A percentile compares a stretch with the other conserved stretches of the same genome.
Evolutionary conservation across 2,329 filamentous ascomycete species (phyloP).

Genomic region (Trichoderma semiorbis): DNA sequence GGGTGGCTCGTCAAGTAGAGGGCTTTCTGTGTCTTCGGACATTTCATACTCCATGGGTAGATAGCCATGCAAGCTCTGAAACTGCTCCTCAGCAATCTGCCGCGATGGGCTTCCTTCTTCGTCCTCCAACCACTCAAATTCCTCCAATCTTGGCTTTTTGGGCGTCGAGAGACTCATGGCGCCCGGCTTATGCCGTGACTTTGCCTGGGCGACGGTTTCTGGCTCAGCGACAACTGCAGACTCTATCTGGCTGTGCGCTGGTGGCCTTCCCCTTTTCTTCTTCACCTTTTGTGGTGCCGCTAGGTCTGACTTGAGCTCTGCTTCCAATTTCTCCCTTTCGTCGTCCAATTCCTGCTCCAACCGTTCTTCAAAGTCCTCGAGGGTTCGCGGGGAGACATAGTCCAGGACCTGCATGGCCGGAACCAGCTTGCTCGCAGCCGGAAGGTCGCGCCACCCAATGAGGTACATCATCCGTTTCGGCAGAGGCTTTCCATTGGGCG

Average conservation of each 20-base stretch:
- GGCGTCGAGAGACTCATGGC: slow-evolving; percentile 38
- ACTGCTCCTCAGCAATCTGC: slow-evolving; percentile 27
- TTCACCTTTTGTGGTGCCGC: slow-evolving; percentile 22
- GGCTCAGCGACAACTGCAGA: slow-evolving; percentile 29
- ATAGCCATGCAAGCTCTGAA: slow-evolving; percentile 14
- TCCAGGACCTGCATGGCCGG: slow-evolving; percentile 49
- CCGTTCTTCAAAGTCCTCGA: slow-evolving; percentile 56
- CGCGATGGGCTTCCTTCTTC: slow-evolving; percentile 30
- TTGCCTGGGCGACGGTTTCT: slow-evolving; percentile 24
- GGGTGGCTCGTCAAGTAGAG: background rate
- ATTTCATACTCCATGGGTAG: slow-evolving; percentile 5
- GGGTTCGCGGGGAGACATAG: slow-evolving; percentile 53
- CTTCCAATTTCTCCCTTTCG: slow-evolving; percentile 31
- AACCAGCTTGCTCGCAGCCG: slow-evolving; percentile 46
- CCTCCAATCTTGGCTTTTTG: slow-evolving; percentile 30
- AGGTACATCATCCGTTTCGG: slow-evolving; percentile 50
- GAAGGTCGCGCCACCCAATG: slow-evolving; percentile 53
- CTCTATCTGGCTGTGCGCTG: slow-evolving; percentile 32
- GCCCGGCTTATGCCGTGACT: slow-evolving; percentile 27
- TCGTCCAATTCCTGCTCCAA: slow-evolving; percentile 43
- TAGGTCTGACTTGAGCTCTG: slow-evolving; percentile 22
- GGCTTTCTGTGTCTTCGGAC: background rate
- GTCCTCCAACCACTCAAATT: slow-evolving; percentile 31
- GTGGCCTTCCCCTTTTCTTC: slow-evolving; percentile 30
- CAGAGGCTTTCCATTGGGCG: slow-evolving; percentile 34